Conservation (phyloP, 148 eudicot genomes). For the Salicornia ramosissima region DNA sequence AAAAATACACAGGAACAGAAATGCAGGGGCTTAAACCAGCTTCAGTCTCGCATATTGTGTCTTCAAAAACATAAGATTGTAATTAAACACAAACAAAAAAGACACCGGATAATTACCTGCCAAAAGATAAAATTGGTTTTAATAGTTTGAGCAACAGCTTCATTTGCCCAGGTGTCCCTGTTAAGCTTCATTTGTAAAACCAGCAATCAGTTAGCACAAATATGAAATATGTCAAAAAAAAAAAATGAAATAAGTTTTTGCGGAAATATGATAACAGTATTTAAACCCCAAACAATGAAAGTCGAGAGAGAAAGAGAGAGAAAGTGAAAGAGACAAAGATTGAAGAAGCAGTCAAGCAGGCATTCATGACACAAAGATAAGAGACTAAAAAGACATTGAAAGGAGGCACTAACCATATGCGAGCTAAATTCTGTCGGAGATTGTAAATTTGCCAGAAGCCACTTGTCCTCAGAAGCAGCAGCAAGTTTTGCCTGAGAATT, state of each 20-base stretch:
- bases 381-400: background rate
- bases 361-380: background rate
- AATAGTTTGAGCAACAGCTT: slow-evolving; percentile 91
- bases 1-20: background rate
- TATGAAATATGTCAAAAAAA: background rate
- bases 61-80: background rate
- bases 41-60: background rate
- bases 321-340: background rate
- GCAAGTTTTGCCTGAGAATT: slow-evolving; percentile 73
- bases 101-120: slow-evolving; percentile 50
- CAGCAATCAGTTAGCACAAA: slow-evolving; percentile 16
- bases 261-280: background rate
- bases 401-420: slow-evolving; percentile 61
- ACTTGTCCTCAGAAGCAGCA: slow-evolving; percentile 66
- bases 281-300: background rate
- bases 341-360: background rate
- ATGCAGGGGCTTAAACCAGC: background rate
- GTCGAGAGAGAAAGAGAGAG: background rate
- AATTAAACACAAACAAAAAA: background rate
- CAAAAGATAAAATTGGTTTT: slow-evolving; percentile 85
- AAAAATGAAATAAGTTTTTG: background rate
- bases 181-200: slow-evolving; percentile 58
- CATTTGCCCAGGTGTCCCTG: slow-evolving; percentile 99
- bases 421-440: slow-evolving; percentile 92
- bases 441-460: slow-evolving; percentile 90